phyloP scores from a whole-genome alignment of 1,139 yeast genomes.

The Yamadazyma triangularis region DNA sequence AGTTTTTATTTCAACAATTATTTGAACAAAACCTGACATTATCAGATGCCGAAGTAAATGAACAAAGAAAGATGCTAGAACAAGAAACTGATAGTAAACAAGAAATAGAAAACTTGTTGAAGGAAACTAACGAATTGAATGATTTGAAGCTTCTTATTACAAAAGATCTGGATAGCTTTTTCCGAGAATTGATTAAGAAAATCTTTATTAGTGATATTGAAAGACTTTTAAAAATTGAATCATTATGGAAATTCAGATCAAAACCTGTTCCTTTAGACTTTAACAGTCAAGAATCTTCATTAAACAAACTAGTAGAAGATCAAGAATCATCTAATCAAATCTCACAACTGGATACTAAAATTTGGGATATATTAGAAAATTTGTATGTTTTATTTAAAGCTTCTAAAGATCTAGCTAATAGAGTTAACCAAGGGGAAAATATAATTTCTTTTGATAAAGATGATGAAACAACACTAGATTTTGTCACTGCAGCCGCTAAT shows the following conservation, averaged over 20 bases:
- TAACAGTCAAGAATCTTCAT: constrained; percentile 10
- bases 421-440: constrained; percentile 41
- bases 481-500: constrained; percentile 86
- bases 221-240: constrained; percentile 64
- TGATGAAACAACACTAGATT: constrained; percentile 83
- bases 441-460: constrained; percentile 86
- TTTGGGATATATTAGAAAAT: constrained; percentile 65
- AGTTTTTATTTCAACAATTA: constrained; percentile 76
- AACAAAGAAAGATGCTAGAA: constrained; percentile 34
- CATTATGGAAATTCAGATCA: constrained; percentile 71
- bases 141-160: constrained; percentile 51
- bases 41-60: constrained; percentile 22
- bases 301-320: constrained; percentile 8
- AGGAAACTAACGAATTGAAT: constrained; percentile 73
- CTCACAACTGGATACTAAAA: constrained; percentile 50
- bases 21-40: constrained; percentile 53
- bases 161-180: constrained; percentile 22
- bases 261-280: constrained; percentile 62
- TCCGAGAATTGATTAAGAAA: constrained; percentile 43
- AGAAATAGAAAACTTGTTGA: constrained; percentile 64
- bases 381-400: constrained; percentile 55
- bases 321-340: constrained; percentile 12
- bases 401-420: constrained; percentile 43
- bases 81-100: constrained; percentile 52
- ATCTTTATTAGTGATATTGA: constrained; percentile 69